Evolutionary conservation across 2,329 filamentous ascomycete genomes (phyloP).

Genomic region (Fusarium papillatum): DNA sequence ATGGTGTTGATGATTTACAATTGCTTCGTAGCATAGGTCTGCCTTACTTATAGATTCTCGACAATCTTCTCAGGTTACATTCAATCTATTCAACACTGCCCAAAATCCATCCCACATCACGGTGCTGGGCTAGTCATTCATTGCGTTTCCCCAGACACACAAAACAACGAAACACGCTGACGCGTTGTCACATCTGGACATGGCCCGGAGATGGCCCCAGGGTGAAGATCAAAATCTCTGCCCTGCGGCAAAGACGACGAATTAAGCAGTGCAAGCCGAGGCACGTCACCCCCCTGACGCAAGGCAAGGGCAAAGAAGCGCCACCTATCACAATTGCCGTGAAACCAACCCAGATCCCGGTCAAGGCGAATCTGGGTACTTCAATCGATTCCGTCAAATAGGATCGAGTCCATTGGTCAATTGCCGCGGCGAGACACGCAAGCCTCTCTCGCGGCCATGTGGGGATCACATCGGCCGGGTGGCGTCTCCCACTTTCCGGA

Average conservation of each 20-base stretch:
- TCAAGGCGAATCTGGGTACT: neutral
- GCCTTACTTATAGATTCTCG: neutral
- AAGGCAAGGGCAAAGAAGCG: neutral
- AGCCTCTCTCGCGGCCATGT: neutral
- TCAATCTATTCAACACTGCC: neutral
- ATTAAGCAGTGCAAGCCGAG: constrained; percentile 2
- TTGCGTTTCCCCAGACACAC: neutral
- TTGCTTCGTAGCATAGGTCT: neutral
- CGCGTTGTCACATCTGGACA: neutral
- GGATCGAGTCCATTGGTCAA: neutral
- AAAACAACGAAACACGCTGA: neutral
- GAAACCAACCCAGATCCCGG: constrained; percentile 3
- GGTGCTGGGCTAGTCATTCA: neutral
- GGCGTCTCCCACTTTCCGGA: neutral
- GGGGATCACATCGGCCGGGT: neutral
- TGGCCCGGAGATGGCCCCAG: neutral
- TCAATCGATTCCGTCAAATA: neutral
- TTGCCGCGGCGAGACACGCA: neutral
- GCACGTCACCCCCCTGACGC: neutral
- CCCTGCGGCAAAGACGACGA: neutral
- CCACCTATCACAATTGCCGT: neutral
- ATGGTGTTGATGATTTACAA: neutral
- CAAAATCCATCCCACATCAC: neutral
- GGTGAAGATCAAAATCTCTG: constrained; percentile 4
- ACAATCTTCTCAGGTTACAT: neutral